phyloP scores from a whole-genome alignment of 2,329 filamentous ascomycete species.

The Xylaria sp. region DNA sequence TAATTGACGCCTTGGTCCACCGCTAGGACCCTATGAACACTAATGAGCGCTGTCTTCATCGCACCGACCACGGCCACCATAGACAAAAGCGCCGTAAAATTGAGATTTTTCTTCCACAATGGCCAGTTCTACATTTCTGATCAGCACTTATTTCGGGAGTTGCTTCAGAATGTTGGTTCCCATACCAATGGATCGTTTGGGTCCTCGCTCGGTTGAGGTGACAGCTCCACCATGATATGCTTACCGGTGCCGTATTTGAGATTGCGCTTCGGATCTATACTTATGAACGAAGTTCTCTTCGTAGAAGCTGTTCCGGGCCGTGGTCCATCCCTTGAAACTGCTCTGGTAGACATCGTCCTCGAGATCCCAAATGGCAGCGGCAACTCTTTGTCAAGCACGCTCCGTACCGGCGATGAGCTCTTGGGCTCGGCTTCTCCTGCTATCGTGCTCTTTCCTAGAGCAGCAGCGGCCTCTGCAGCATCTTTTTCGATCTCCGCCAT shows the following conservation, averaged over 20 bases:
- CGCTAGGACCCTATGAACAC: slow-evolving; percentile 59
- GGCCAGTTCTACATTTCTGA: slow-evolving; percentile 63
- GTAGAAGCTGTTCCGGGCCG: slow-evolving; percentile 51
- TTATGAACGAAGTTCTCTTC: slow-evolving; percentile 52
- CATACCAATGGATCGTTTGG: slow-evolving; percentile 65
- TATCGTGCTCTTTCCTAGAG: slow-evolving; percentile 10
- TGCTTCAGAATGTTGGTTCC: slow-evolving; percentile 8
- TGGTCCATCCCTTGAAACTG: slow-evolving; percentile 42
- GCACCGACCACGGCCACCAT: slow-evolving; percentile 59
- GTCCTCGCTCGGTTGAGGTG: slow-evolving; percentile 67
- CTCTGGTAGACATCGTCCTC: slow-evolving; percentile 35
- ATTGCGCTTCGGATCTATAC: slow-evolving; percentile 49
- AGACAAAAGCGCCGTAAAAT: slow-evolving; percentile 60
- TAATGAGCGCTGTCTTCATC: slow-evolving; percentile 66
- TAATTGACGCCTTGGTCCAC: slow-evolving; percentile 58
- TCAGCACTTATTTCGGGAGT: slow-evolving; percentile 5
- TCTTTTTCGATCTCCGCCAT: slow-evolving; percentile 39
- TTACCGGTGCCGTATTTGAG: slow-evolving; percentile 62
- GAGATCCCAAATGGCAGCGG: slow-evolving; percentile 36
- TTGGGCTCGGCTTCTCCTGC: slow-evolving; percentile 23
- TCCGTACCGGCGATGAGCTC: slow-evolving; percentile 30
- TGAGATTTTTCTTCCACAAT: slow-evolving; percentile 63
- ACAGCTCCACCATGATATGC: slow-evolving; percentile 57
- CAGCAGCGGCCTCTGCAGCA: slow-evolving; percentile 23
- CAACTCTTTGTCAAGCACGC: slow-evolving; percentile 33